Evolutionary conservation across 495 filamentous ascomycete species (phyloP).

Genomic region (Platismatia glauca): DNA sequence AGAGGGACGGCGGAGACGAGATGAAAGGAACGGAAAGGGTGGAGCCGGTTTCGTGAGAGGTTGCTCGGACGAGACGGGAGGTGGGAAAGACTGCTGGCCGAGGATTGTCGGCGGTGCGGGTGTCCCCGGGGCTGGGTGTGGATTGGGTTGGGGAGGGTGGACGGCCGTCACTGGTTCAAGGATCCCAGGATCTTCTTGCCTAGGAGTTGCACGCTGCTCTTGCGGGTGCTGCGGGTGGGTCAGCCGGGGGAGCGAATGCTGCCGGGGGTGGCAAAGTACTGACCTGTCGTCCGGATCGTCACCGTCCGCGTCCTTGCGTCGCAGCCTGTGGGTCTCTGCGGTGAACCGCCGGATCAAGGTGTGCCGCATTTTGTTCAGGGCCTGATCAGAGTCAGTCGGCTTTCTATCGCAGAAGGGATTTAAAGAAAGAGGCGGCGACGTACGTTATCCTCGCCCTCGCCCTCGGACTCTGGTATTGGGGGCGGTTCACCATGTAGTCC

Average conservation of each 20-base stretch:
- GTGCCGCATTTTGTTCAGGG: slow-evolving; percentile 20
- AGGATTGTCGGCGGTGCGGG: too few species aligned
- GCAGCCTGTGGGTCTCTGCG: slow-evolving; percentile 14
- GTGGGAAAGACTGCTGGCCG: neutral
- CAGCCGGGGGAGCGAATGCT: slow-evolving; percentile 1
- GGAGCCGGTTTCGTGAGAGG: neutral
- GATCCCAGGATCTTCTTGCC: slow-evolving; percentile 36
- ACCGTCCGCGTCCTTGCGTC: slow-evolving; percentile 20
- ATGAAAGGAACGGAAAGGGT: neutral
- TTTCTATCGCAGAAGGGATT: neutral
- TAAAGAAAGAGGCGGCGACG: neutral
- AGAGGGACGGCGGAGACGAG: neutral
- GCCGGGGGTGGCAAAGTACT: too few species aligned
- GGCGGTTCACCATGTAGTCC: slow-evolving; percentile 10
- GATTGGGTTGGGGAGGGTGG: too few species aligned
- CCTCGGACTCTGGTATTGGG: slow-evolving; percentile 17
- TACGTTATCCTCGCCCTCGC: slow-evolving; percentile 14
- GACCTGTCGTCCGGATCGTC: slow-evolving; percentile 35
- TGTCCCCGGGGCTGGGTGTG: too few species aligned
- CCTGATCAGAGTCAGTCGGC: slow-evolving; percentile 5
- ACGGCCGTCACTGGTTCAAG: slow-evolving; percentile 20
- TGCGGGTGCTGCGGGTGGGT: slow-evolving; percentile 24
- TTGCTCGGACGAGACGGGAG: neutral
- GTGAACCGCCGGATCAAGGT: slow-evolving; percentile 24
- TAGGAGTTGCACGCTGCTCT: slow-evolving; percentile 36